These are phyloP conservation scores for Leishmania amazonensis DNA, from an alignment of 208 protist species.

Conservation along the genomic window DNA sequence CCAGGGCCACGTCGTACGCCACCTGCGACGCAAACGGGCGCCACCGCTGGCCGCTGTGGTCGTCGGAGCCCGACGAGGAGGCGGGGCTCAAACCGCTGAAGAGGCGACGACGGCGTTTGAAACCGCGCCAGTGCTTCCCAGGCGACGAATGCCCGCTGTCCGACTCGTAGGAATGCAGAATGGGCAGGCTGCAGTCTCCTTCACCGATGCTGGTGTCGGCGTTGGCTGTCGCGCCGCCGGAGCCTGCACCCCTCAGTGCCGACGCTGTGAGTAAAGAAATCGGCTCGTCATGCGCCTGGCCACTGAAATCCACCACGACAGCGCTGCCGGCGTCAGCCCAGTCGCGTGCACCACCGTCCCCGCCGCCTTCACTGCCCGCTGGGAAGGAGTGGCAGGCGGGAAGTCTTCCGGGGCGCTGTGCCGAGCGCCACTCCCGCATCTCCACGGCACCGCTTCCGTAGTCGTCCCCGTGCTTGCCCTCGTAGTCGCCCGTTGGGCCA, in stretches of 20 bases:
- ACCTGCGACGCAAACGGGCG: conserved; percentile 42
- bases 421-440: conserved; percentile 23
- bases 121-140: background rate
- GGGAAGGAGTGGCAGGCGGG: background rate
- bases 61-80: conserved; percentile 11
- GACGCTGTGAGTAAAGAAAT: background rate
- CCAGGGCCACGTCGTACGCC: conserved; percentile 40
- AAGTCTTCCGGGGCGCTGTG: conserved; percentile 4
- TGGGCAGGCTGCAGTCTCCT: background rate
- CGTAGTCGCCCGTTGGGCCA: background rate
- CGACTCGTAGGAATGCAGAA: conserved; percentile 24
- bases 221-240: background rate
- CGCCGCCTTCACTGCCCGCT: background rate
- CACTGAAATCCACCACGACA: background rate
- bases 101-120: conserved; percentile 23
- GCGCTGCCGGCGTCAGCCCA: background rate
- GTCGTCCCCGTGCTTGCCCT: background rate
- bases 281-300: background rate
- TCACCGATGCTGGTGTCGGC: no score
- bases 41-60: background rate
- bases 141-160: background rate
- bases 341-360: background rate
- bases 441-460: conserved; percentile 8
- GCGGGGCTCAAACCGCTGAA: conserved; percentile 10
- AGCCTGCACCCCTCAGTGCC: background rate